Percentiles rank a stretch among this genome's conserved stretches.
These are phyloP conservation scores for Canariomyces notabilis DNA, from an alignment of 2,329 filamentous ascomycete genomes.

Conservation along the genomic window DNA sequence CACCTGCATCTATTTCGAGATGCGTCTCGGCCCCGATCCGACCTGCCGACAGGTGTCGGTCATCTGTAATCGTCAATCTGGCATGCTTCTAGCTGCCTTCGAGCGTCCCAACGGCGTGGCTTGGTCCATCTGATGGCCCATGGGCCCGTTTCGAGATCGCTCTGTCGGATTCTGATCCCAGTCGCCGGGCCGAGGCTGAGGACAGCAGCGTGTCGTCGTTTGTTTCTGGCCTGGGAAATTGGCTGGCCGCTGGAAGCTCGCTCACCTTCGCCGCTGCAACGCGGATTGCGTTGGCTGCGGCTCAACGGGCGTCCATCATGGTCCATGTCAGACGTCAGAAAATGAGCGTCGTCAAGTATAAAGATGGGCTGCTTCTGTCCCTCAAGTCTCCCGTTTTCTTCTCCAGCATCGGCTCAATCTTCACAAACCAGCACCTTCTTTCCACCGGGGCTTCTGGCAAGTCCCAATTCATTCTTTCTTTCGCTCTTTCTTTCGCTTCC, in stretches of 20 bases:
- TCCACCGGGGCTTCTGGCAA: constrained; percentile 3
- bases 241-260: not conserved
- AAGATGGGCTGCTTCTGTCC: not conserved
- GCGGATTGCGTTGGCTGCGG: not conserved
- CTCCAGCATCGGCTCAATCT: constrained; percentile 2
- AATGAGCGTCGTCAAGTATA: not conserved
- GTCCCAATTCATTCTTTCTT: not conserved
- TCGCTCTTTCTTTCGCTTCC: not conserved
- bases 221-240: not conserved
- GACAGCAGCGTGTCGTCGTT: not conserved
- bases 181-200: not conserved
- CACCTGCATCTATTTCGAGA: not conserved
- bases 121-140: not conserved
- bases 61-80: not conserved
- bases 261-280: not conserved
- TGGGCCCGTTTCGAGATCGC: not conserved
- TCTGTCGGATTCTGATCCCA: not conserved
- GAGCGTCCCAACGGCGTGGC: not conserved
- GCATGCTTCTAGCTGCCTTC: not conserved
- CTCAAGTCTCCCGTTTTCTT: not conserved
- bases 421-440: constrained; percentile 1
- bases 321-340: not conserved
- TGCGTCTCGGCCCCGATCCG: not conserved
- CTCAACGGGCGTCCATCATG: not conserved
- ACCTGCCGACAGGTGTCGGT: too few species aligned